Conservation (phyloP, 371 early-diverging fungal species). For the Rhizomucor pusillus region DNA sequence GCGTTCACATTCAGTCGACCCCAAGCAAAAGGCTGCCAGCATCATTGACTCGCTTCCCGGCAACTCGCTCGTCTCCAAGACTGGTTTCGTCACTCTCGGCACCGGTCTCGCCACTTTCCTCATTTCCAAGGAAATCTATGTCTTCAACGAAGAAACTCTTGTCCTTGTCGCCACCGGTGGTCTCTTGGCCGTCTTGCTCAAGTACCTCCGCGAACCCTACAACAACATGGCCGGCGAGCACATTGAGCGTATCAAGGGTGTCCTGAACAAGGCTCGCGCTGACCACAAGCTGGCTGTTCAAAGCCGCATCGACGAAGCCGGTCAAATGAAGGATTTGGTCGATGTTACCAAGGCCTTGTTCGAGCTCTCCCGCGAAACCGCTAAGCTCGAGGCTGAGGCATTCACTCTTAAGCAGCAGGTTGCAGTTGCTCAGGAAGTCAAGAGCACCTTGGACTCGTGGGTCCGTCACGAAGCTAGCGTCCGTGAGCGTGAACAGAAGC, state of each 20-base stretch:
- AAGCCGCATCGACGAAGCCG: slow-evolving; percentile 85
- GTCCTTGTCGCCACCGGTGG: slow-evolving; percentile 73
- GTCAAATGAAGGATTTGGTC: slow-evolving; percentile 91
- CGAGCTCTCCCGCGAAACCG: slow-evolving; percentile 92
- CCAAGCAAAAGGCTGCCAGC: slow-evolving; percentile 80
- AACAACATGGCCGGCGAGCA: slow-evolving; percentile 83
- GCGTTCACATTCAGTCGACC: slow-evolving; percentile 35
- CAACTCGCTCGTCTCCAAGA: slow-evolving; percentile 83
- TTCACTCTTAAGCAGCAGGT: slow-evolving; percentile 93
- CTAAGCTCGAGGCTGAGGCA: slow-evolving; percentile 87
- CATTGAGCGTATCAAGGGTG: slow-evolving; percentile 75
- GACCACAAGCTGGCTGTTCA: slow-evolving; percentile 90
- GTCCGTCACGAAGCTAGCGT: slow-evolving; percentile 93
- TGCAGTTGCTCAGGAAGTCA: slow-evolving; percentile 79
- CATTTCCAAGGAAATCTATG: slow-evolving; percentile 96
- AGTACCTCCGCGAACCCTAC: slow-evolving; percentile 81
- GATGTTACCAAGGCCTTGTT: slow-evolving; percentile 91
- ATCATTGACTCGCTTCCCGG: slow-evolving; percentile 92
- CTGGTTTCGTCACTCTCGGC: slow-evolving; percentile 81
- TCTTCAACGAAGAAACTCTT: slow-evolving; percentile 92
- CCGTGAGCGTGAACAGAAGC: slow-evolving; percentile 92
- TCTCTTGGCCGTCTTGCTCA: slow-evolving; percentile 73
- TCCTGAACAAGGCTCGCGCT: slow-evolving; percentile 81
- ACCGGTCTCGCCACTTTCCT: slow-evolving; percentile 86
- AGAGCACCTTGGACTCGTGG: slow-evolving; percentile 91